Percentiles rank a stretch among this genome's conserved stretches.
These are phyloP conservation scores for Omphalotus guepiniiformis DNA, from an alignment of 768 basidiomycete genomes.

Conservation along the genomic window DNA sequence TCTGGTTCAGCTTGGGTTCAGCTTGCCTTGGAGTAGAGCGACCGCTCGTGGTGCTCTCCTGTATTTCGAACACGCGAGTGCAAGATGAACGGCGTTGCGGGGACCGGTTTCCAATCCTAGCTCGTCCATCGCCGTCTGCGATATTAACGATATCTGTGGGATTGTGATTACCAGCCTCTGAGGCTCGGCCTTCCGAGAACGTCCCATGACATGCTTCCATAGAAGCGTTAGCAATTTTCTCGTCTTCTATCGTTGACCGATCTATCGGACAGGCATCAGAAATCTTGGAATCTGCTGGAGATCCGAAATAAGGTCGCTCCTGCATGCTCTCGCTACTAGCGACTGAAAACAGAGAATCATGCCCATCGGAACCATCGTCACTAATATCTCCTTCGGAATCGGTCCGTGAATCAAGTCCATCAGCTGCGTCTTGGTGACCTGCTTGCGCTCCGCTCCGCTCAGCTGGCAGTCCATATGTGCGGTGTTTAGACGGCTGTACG, in stretches of 20 bases:
- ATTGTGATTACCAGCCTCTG: not conserved
- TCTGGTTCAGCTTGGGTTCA: too few relatives aligned
- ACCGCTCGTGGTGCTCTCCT: too few relatives aligned
- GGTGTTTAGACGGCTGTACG: not conserved
- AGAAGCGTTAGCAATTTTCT: not conserved
- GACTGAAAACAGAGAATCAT: slow-evolving; percentile 4
- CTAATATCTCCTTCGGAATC: not conserved
- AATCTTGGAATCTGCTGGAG: not conserved
- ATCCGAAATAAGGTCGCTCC: not conserved
- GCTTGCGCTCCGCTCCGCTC: too few relatives aligned
- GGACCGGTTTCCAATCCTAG: too few relatives aligned
- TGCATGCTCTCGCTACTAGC: not conserved
- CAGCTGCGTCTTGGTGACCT: too few relatives aligned
- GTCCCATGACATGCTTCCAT: not conserved
- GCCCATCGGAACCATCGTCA: not conserved
- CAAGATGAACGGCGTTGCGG: too few relatives aligned
- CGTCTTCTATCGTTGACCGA: not conserved
- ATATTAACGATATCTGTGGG: not conserved
- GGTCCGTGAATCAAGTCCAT: not conserved
- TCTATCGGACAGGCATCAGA: not conserved
- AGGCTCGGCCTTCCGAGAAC: not conserved
- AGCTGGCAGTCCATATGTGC: not conserved
- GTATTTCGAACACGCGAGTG: too few relatives aligned
- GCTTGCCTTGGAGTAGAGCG: too few relatives aligned
- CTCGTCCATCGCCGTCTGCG: too few relatives aligned